Evolutionary conservation across 2,329 filamentous ascomycete species (phyloP).

Genomic region (Aureobasidium musti): DNA sequence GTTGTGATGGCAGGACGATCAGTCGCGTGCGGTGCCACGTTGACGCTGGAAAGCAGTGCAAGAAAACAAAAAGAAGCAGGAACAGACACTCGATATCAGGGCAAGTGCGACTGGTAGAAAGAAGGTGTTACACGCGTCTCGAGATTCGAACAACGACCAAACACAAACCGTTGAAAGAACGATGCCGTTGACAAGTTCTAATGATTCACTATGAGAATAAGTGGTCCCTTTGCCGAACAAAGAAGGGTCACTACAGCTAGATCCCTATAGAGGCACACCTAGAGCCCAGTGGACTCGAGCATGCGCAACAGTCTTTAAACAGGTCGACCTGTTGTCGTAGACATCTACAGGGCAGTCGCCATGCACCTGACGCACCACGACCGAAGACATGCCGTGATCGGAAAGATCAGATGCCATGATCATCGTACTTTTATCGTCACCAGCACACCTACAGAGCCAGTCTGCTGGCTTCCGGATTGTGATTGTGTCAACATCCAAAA

Average conservation of each 20-base stretch:
- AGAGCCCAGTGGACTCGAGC: neutral
- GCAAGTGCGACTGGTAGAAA: slow-evolving; percentile 23
- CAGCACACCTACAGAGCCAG: neutral
- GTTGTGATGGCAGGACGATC: neutral
- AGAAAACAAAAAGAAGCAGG: slow-evolving; percentile 17
- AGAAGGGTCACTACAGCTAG: neutral
- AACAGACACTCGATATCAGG: neutral
- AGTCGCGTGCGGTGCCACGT: neutral
- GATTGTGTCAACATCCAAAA: neutral
- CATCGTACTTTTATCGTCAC: too few species aligned
- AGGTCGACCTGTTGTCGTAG: neutral
- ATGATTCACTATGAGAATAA: slow-evolving; percentile 7
- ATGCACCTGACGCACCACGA: neutral
- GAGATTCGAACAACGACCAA: neutral
- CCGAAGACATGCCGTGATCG: neutral
- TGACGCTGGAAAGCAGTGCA: neutral
- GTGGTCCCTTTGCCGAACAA: slow-evolving; percentile 21
- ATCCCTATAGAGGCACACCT: neutral
- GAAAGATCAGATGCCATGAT: neutral
- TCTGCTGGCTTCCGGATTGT: neutral
- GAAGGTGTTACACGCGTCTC: slow-evolving; percentile 12
- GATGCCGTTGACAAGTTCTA: slow-evolving; percentile 15
- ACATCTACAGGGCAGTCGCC: neutral
- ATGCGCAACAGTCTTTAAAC: slow-evolving; percentile 7
- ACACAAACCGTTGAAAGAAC: slow-evolving; percentile 19